These are phyloP conservation scores for Magnusiomyces suaveolens DNA, from an alignment of 1,139 yeast species.

Conservation along the genomic window DNA sequence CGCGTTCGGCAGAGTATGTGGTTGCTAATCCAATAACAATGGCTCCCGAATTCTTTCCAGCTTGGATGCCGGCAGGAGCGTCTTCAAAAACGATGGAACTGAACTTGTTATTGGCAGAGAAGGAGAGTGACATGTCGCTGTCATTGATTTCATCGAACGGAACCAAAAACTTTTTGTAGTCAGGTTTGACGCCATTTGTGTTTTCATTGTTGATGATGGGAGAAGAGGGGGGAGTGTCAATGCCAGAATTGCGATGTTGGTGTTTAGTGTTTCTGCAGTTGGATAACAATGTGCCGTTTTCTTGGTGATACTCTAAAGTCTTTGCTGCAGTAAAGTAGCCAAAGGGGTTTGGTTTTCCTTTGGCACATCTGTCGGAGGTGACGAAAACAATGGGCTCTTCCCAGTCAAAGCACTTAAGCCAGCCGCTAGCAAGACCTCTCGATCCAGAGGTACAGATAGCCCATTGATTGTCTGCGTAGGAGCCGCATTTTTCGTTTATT, in stretches of 20 bases:
- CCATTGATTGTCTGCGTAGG: constrained; percentile 37
- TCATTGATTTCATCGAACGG: background rate
- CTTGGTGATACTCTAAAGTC: background rate
- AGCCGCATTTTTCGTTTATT: background rate
- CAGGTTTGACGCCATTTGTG: background rate
- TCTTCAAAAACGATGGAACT: constrained; percentile 70
- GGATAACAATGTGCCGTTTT: background rate
- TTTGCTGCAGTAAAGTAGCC: constrained; percentile 45
- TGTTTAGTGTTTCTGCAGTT: background rate
- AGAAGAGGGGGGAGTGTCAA: background rate
- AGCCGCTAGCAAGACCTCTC: constrained; percentile 61
- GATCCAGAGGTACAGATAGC: constrained; percentile 84
- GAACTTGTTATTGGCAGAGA: constrained; percentile 29
- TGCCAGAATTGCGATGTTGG: background rate
- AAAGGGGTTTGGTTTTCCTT: constrained; percentile 79
- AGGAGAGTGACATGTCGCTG: background rate
- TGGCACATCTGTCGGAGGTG: constrained; percentile 66
- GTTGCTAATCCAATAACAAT: constrained; percentile 75
- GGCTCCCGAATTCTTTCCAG: constrained; percentile 82
- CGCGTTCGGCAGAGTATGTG: constrained; percentile 54
- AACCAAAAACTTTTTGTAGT: background rate
- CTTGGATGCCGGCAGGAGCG: constrained; percentile 79
- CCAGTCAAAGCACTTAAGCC: constrained; percentile 57
- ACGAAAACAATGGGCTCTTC: constrained; percentile 63
- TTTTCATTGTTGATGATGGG: background rate